Base-by-base conservation (phyloP, 768 basidiomycete species). In the Suillus ampliporus region DNA sequence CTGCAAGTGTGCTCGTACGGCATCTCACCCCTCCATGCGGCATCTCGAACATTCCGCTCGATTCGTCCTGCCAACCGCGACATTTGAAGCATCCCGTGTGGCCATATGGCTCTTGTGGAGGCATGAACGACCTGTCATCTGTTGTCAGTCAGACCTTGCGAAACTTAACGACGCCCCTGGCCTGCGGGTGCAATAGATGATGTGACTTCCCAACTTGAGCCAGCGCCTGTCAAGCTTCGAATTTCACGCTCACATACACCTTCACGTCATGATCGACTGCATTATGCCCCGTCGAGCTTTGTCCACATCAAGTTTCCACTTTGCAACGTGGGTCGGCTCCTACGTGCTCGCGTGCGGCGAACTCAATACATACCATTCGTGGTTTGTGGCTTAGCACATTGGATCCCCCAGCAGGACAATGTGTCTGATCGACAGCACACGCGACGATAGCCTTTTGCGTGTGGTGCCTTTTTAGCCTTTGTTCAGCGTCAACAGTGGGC, bases 231-330 rank as follows among this genome's bases (percentile, higher is more conserved):
- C 21, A 54, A 23, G 37, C 53, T 54, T 54, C 37, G 15, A 38
- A 56, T 41, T 41, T 40, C 54, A 51, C 31, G 19, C 38, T 56
- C 54, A 35, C 38, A 56, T 26, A 28, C 11, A 56, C 15, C 38
- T 56, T 56, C 54, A 40, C 54, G 11, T 56, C 54, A 56, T 56
- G 54, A 56, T 56, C 54, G 38, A 54, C 53, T 19, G 21, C 21
- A 53, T 53, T 21, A 21, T 53, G 35, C 53, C 53, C 10, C 19
- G 26, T 11, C 46, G 13, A 46, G 21, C 46, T 23, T 46, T 21
- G n/a, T 10, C 43, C 8, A 2, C 7, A 46, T 56, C 17, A 26
- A 41, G 38, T 11, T 41, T 56, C 26, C 17, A 13, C 26, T 40
- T 56, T 17, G 38, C 6, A 56, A 19, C 19, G 34, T 40, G 38